A percentile compares a stretch with the other conserved stretches of the same genome.
phyloP scores from a whole-genome alignment of 2,329 filamentous ascomycete species.

The Diaporthe caulivora region DNA sequence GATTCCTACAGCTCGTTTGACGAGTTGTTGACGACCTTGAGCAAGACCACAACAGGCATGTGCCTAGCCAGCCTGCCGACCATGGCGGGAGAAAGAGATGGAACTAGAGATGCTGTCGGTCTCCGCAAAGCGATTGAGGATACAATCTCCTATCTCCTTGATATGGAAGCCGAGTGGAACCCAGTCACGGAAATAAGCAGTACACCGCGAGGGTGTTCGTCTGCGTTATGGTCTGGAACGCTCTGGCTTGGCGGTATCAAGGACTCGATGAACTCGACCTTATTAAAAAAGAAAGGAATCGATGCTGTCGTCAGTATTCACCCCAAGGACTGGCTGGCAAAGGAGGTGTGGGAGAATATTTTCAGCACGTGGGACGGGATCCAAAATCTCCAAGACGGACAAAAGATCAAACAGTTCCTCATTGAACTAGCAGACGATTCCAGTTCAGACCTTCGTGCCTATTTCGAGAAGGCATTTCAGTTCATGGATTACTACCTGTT shows the following conservation, averaged over 20 bases:
- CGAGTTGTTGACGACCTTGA: not conserved
- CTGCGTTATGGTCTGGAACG: not conserved
- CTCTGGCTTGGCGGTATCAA: conserved; percentile 16
- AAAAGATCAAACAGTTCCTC: not conserved
- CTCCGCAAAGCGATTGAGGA: not conserved
- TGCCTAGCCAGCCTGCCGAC: not conserved
- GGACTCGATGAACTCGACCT: not conserved
- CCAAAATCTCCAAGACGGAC: not conserved
- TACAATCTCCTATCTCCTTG: not conserved
- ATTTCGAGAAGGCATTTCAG: not conserved
- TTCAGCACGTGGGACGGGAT: not conserved
- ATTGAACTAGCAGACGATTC: not conserved
- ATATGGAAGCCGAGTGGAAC: not conserved
- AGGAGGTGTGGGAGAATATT: not conserved
- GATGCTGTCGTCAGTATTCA: not conserved
- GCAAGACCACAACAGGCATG: not conserved
- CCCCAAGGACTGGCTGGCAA: not conserved
- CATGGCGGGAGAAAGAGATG: not conserved
- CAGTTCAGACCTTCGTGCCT: not conserved
- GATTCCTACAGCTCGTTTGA: not conserved
- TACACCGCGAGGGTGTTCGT: not conserved
- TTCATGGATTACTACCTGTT: not conserved
- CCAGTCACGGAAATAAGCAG: not conserved
- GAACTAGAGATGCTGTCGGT: not conserved
- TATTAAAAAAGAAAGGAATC: not conserved